Evolutionary conservation across 2,329 filamentous ascomycete genomes (phyloP).

Genomic region (Stagonosporopsis vannaccii): DNA sequence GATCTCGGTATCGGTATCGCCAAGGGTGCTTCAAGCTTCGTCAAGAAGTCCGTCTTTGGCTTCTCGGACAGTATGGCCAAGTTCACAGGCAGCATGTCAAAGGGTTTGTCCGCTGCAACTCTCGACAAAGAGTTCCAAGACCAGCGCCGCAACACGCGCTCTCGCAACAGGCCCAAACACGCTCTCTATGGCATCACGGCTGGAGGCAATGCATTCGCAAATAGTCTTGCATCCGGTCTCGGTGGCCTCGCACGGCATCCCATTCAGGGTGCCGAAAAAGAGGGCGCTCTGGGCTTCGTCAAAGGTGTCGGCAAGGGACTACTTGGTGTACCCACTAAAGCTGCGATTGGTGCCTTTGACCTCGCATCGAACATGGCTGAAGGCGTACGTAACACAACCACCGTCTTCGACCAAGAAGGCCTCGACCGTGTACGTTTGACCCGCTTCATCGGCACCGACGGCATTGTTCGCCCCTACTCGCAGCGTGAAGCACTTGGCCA

Average conservation of each 20-base stretch:
- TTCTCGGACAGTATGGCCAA: constrained; percentile 98
- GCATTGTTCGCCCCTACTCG: constrained; percentile 91
- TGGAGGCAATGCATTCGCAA: constrained; percentile 93
- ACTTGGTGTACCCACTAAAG: constrained; percentile 93
- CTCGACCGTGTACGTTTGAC: constrained; percentile 94
- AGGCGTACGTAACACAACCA: constrained; percentile 97
- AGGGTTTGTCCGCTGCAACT: constrained; percentile 92
- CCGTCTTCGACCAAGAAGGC: constrained; percentile 93
- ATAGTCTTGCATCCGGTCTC: constrained; percentile 89
- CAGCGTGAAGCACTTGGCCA: constrained; percentile 95
- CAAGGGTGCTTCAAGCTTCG: constrained; percentile 94
- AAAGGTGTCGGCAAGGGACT: constrained; percentile 97
- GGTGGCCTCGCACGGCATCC: constrained; percentile 93
- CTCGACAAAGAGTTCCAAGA: constrained; percentile 99
- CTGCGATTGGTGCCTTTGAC: constrained; percentile 94
- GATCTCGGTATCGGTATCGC: constrained; percentile 95
- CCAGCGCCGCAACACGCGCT: constrained; percentile 88
- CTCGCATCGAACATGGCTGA: constrained; percentile 96
- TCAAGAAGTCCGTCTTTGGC: constrained; percentile 98
- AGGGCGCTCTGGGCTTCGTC: constrained; percentile 92
- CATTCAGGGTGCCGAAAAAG: constrained; percentile 92
- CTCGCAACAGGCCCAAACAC: constrained; percentile 94
- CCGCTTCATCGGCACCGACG: constrained; percentile 89
- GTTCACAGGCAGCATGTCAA: constrained; percentile 95
- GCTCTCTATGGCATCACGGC: constrained; percentile 95